A percentile compares a stretch with the other conserved stretches of the same genome.
These are phyloP conservation scores for Pseudonitzschia multiseries DNA, from an alignment of 108 stramenopile genomes.

Conservation along the genomic window DNA sequence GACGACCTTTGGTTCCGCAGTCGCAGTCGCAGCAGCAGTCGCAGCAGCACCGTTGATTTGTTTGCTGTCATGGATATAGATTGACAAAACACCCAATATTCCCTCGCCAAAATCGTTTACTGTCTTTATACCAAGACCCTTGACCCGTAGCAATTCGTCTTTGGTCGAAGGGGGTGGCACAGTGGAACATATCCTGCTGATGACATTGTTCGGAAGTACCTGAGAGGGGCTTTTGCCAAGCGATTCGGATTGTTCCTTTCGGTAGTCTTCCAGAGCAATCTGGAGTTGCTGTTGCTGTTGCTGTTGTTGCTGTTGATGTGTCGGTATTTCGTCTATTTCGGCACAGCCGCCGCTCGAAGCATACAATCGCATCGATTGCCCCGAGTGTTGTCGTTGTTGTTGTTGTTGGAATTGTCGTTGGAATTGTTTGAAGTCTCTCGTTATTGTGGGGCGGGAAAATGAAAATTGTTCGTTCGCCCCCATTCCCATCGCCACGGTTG, in stretches of 20 bases:
- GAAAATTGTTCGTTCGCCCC: no score
- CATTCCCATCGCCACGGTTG: no score
- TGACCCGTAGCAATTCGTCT: slow-evolving; percentile 29
- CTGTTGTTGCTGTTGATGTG: background rate
- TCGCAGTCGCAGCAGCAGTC: no score
- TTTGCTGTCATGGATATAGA: background rate
- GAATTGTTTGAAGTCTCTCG: no score
- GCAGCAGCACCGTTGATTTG: background rate
- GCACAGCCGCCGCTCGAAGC: no score
- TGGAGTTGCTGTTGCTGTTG: slow-evolving; percentile 2
- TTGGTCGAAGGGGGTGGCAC: slow-evolving; percentile 8
- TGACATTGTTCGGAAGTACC: slow-evolving; percentile 30
- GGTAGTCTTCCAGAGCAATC: slow-evolving; percentile 30
- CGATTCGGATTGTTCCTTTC: slow-evolving; percentile 7
- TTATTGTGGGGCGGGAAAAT: no score
- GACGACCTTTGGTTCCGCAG: no score
- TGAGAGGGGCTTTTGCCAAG: slow-evolving; percentile 27
- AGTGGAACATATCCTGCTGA: slow-evolving; percentile 29
- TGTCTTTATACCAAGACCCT: slow-evolving; percentile 31
- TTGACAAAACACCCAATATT: background rate
- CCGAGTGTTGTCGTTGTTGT: no score
- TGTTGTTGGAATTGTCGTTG: no score
- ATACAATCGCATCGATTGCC: no score
- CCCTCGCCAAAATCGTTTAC: background rate
- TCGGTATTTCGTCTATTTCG: no score